Base-by-base conservation (phyloP, 2,329 filamentous ascomycete genomes). In the Talaromyces sp. region DNA sequence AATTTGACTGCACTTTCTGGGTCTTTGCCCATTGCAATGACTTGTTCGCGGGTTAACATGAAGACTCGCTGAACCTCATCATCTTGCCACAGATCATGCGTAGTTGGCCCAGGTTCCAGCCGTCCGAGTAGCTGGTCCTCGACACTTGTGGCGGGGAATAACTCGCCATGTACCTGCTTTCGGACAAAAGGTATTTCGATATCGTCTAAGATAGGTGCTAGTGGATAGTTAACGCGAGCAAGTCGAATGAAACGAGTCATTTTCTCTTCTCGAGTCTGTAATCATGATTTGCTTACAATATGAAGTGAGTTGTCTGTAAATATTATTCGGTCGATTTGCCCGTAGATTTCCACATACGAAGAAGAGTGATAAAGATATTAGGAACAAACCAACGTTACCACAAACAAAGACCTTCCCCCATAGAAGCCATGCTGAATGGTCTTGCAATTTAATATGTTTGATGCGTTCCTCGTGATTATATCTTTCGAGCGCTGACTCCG, bases 71-170 rank as follows among this genome's bases (percentile, higher is more conserved):
- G 67, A 15, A 70, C 64, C 61, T 76, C 75, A 65, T 71, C 75
- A 19, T 75, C 72, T 0, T 73, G 63, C 73, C 73, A 77, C 0
- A 72, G 19, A 10, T 67, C 69, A 49, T 78, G 74, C 1, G 70
- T 71, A 4, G 56, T 68, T 1, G 69, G 62, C 31, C 75, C 74
- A 2, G 75, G 74, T 67, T 75, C 68, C 59, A 71, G 70, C 13
- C 74, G 69, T 15, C 70, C 70, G 17, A 75, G 69, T 13, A 63
- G 27, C 41, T 63, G 64, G 17, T 62, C 52, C 4, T 69, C 69
- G 3, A 68, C 64, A 5, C 71, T 63, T 3, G 66, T 64, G 6
- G 69, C 66, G 2, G 73, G 70, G 52, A 70, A 74, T 17, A 75
- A 63, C 7, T 68, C 70, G 22, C 73, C 73, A 54, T 74, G 70